Base-by-base conservation (phyloP, 73 alveolate genomes). In the Blepharisma stoltei region DNA sequence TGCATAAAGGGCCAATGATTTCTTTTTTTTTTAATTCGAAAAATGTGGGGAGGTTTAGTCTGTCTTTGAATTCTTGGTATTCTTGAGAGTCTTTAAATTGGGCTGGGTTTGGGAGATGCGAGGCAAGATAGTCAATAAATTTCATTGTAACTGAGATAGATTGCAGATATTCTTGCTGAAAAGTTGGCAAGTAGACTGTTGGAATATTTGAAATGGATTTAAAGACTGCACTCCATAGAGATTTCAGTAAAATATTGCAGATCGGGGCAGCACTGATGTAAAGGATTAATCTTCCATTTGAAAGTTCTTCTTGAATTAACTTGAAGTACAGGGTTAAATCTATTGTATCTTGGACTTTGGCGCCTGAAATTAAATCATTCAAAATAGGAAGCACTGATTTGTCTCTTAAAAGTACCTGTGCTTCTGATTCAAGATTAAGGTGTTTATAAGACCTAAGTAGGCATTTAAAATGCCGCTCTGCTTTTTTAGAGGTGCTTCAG, bases 11-110 rank as follows among this genome's bases (percentile, higher is more conserved):
- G n/a, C 23, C 23, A 18, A 5, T 25, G 46, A 60, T 60, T 60
- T 60, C 73, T 20, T n/a, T 60, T 25, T 60, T 60, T 60, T 25
- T 60, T 25, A 60, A 25, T 25, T 60, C 73, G 46, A 60, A 60
- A 25, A 60, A 60, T 14, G 73, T 60, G 14, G 73, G 73, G 46
- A 60, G 46, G 46, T 60, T 60, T 38, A n/a, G 5, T 47, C 23
- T 60, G n/a, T 60, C 73, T 9, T 14, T 20, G 46, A 60, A 60
- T 25, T 60, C 73, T 60, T n/a, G 23, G 46, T 20, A 60, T 8
- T 60, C 73, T 9, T 25, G 18, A 2, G 48, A 14, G 2, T 14
- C 11, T 38, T 9, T 60, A 25, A 60, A 60, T 11, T 14, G 18
- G 14, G 14, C 4, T 20, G 18, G 18, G 46, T 25, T 25, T 9